Evolutionary conservation across 1,284 basidiomycete genomes (phyloP), one percentile per base, ranked within the genome.

Genomic region (Coniferiporia weirii): DNA sequence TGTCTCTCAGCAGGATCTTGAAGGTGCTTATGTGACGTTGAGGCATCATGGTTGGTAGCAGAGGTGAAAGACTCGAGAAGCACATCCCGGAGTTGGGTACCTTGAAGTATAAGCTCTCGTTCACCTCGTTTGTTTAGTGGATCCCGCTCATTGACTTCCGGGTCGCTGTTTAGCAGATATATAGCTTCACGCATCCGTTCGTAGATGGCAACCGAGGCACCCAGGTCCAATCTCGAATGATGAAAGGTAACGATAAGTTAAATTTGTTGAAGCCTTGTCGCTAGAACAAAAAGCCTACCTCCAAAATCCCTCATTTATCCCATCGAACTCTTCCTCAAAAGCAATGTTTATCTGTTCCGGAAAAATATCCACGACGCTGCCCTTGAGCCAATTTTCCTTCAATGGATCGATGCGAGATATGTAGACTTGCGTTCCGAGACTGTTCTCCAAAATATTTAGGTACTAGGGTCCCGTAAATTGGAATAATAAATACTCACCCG

Each of bases 181-280:
- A 95, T 79, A 4, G 93, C 92, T 1, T 77, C 71, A 17, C 82
- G 77, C 81, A 92, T 92, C 48, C 88, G 81, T 46, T 85, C 76
- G 62, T 82, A 85, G 8, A 85, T 78, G 55, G 89, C 79, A 65
- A 86, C 85, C 43, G 83, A 85, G 36, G 76, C 76, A 1, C 85
- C 89, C 2, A 92, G 70, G 67, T 95, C 92, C 45, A 95, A 69
- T 59, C 81, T 81, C 67, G 56, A 47, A 65, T 1, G 3, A 20
- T n/a, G 17, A 19, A 15, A 46, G 2, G 19, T 6, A 15, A 13
- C 19, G 19, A 17, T 46, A 17, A 22, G 6, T 32, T 52, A 1
- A 8, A 32, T 43, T 20, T 8, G 20, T 38, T 34, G 4, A 22
- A 53, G 15, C 2, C 43, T 15, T 36, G 17, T n/a, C 1, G 12